Conservation (phyloP, 208 protist species). For the Wallacemonas sp. region DNA sequence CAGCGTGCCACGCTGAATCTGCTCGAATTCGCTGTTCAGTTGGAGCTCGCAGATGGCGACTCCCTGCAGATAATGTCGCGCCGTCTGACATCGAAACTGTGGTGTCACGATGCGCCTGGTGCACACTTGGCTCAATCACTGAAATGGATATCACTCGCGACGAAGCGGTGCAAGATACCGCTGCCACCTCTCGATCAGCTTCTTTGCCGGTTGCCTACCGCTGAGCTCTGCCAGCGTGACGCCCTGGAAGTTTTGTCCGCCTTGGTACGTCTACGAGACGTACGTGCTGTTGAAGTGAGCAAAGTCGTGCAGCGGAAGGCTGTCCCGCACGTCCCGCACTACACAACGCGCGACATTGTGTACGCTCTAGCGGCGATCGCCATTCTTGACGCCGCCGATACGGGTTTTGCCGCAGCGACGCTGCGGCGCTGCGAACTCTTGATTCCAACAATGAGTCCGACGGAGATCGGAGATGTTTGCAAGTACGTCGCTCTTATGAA, state of each 20-base stretch:
- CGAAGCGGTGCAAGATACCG: conserved; percentile 70
- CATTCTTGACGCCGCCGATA: conserved; percentile 47
- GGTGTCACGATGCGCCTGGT: conserved; percentile 18
- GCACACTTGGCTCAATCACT: conserved; percentile 43
- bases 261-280: conserved; percentile 53
- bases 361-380: conserved; percentile 70
- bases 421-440: conserved; percentile 50
- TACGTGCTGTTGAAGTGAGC: conserved; percentile 40
- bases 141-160: conserved; percentile 53
- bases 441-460: conserved; percentile 33
- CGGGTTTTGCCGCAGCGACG: conserved; percentile 48
- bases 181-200: conserved; percentile 50
- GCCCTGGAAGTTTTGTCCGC: conserved; percentile 62
- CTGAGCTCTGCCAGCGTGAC: conserved; percentile 43
- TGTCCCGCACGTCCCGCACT: conserved; percentile 33
- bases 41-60: conserved; percentile 57
- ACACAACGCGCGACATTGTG: conserved; percentile 67
- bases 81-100: conserved; percentile 26
- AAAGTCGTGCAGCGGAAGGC: conserved; percentile 51
- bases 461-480: conserved; percentile 58
- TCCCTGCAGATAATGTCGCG: conserved; percentile 42
- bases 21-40: conserved; percentile 45
- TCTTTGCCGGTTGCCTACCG: conserved; percentile 35
- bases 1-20: conserved; percentile 19
- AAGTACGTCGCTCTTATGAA: conserved; percentile 79